Evolutionary conservation across 164 flowering plant genomes (phyloP), one percentile per base, ranked within the genome.

Genomic region (Umbilicus rupestris): DNA sequence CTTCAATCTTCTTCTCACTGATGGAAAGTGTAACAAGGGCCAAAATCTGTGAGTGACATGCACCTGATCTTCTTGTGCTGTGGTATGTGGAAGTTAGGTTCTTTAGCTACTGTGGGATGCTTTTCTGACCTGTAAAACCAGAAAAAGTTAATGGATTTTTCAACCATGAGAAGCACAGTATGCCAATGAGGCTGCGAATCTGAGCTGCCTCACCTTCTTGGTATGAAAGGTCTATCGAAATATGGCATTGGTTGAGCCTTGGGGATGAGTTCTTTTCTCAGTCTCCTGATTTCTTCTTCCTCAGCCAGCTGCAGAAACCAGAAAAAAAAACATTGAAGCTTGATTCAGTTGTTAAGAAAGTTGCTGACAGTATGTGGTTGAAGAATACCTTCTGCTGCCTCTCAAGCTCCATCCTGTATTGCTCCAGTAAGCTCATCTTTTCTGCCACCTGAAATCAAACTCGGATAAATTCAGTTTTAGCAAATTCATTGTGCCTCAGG

Each of bases 181-280:
- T n/a, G n/a, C n/a, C n/a, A n/a, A n/a, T n/a, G n/a, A n/a, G n/a
- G n/a, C n/a, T n/a, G n/a, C n/a, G n/a, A n/a, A n/a, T n/a, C n/a
- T n/a, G n/a, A n/a, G n/a, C n/a, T n/a, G n/a, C n/a, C n/a, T n/a
- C n/a, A n/a, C n/a, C n/a, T 86, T 74, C 78, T 87, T 1, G 99
- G 99, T 57, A 92, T 71, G 74, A 95, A 92, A 14, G 99, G 99
- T 67, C 91, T 76, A 73, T 95, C 97, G 58, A 95, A 95, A 65
- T 88, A 95, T 1, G 97, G 99, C 99, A 95, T 89, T 1, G 97
- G 99, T 28, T 92, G 99, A 71, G 99, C 99, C 77, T 79, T 90
- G 12, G 97, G 99, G 63, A 92, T 73, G 22, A 92, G 87, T 63
- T 86, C 97, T 76, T 76, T 92, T 75, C 97, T 87, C 77, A 92